Evolutionary conservation across 129 eudicot genomes (phyloP).

Genomic region (Centella asiatica): DNA sequence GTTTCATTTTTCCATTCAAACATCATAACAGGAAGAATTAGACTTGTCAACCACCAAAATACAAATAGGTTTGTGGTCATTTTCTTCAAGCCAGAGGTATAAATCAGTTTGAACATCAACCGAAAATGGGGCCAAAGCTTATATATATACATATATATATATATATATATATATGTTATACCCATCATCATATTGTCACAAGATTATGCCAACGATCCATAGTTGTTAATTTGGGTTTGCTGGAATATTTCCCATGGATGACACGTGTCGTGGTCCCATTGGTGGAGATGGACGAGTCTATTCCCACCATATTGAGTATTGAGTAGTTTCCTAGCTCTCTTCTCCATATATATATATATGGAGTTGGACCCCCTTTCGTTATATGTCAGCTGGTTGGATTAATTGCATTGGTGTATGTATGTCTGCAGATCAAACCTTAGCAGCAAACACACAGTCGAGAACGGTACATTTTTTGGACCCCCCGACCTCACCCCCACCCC

Average conservation of each 20-base stretch:
- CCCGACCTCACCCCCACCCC: no score
- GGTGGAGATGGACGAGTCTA: not conserved
- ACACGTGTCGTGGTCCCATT: not conserved
- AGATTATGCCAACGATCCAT: no score
- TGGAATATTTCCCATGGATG: not conserved
- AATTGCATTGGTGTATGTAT: slow-evolving; percentile 5
- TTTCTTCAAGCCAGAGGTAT: not conserved
- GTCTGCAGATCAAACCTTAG: slow-evolving; percentile 27
- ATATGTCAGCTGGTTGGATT: slow-evolving; percentile 18
- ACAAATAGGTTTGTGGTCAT: not conserved
- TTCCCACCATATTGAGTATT: no score
- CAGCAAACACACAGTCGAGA: slow-evolving; percentile 14
- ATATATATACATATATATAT: no score
- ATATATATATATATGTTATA: no score
- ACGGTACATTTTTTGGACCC: no score
- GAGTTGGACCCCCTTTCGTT: slow-evolving; percentile 9
- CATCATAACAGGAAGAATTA: not conserved
- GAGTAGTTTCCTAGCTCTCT: no score
- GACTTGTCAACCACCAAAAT: slow-evolving; percentile 15
- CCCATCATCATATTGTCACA: not conserved
- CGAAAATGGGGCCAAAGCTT: slow-evolving; percentile 4
- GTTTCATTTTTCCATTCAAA: no score
- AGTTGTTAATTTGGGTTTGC: no score
- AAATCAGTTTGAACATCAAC: not conserved
- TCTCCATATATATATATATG: no score